Base-by-base conservation (phyloP, 495 filamentous ascomycete genomes). In the Penicillium parvum region DNA sequence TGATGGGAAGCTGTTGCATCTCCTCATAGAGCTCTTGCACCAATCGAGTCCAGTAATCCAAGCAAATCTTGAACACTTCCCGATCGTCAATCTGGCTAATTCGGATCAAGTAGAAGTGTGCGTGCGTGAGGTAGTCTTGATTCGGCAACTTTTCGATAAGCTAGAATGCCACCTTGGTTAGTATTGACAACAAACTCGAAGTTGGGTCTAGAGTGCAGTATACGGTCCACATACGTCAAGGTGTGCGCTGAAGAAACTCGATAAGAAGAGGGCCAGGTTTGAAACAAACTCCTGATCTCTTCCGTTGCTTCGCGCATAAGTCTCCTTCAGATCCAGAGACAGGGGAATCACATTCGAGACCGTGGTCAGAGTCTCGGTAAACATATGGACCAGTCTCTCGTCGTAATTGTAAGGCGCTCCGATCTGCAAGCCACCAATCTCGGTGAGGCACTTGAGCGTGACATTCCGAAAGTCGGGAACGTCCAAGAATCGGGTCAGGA, bases 1-100 rank as follows among this genome's bases (percentile, higher is more conserved):
- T 87, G 34, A 96, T 84, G 1, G 92, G 94, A 4, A 96, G 76
- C 19, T 84, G 74, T 60, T 97, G 94, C 90, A 97, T 96, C 70
- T 97, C 94, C 63, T 99, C 94, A 54, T 95, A 99, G 4, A 99
- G 76, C 63, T 97, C 94, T 52, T 94, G 88, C n/a, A 97, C 94
- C 10, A 97, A 75, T 56, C 95, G 95, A 15, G 94, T 94, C 92
- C 92, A 99, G 66, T 99, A 99, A 53, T 99, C 92, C 35, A 99
- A 72, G 57, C 88, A 95, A 52, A 97, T 97, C 74, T 99, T 99
- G 77, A 99, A 99, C 45, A 99, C 92, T 60, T 99, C 92, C 37
- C 92, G 81, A 55, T 99, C 92, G 43, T 99, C 92, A 47, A 99
- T 97, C 62, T 97, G 94, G 22, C 88, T 95, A 53, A 99, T 95